phyloP scores from a whole-genome alignment of 1,284 basidiomycete genomes.

The Heterobasidion irregulare region DNA sequence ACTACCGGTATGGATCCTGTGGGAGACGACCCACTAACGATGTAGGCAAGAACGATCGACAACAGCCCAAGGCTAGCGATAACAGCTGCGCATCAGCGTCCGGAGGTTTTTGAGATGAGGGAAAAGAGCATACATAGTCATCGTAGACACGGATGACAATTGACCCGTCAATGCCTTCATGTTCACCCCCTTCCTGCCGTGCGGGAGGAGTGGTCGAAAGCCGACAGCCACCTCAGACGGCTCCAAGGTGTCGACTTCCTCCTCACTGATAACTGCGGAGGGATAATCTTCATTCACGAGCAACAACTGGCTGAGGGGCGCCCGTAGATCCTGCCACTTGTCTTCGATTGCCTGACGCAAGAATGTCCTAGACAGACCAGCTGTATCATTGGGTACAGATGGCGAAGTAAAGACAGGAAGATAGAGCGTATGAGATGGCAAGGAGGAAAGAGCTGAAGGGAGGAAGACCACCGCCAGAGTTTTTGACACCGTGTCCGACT shows the following conservation, averaged over 20 bases:
- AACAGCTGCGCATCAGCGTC: constrained; percentile 3
- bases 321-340: constrained; percentile 38
- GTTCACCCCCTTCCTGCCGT: constrained; percentile 16
- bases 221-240: constrained; percentile 33
- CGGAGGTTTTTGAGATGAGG: not conserved
- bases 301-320: constrained; percentile 34
- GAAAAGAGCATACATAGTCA: constrained; percentile 50
- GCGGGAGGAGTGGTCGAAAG: constrained; percentile 35
- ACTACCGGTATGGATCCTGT: constrained; percentile 23
- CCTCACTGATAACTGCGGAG: constrained; percentile 35
- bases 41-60: constrained; percentile 58
- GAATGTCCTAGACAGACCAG: constrained; percentile 20
- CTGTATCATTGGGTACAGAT: constrained; percentile 20
- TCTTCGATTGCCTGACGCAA: constrained; percentile 31
- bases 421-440: not conserved
- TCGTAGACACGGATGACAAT: constrained; percentile 40
- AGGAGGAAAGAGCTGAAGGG: constrained; percentile 23
- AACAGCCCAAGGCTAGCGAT: constrained; percentile 49
- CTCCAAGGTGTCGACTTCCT: constrained; percentile 34
- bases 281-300: constrained; percentile 24
- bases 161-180: constrained; percentile 28
- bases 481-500: constrained; percentile 29
- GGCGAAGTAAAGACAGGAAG: constrained; percentile 24
- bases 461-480: constrained; percentile 61
- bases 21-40: constrained; percentile 45